Base-by-base conservation (phyloP, 2,329 filamentous ascomycete species). In the Ophiostoma angusticollis region DNA sequence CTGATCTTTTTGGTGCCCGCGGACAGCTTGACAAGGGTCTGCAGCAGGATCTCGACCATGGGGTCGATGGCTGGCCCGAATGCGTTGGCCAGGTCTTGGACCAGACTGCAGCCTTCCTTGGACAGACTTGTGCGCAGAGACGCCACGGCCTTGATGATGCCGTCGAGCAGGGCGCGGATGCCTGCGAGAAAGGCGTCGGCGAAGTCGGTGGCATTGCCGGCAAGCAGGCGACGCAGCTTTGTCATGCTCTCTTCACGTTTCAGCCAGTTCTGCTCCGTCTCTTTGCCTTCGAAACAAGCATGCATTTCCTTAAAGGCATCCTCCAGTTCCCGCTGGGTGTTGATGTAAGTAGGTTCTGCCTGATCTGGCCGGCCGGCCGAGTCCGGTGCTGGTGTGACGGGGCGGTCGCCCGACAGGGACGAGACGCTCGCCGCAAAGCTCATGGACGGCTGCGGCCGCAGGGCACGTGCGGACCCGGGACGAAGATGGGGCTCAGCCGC, bases 1-100 rank as follows among this genome's bases (percentile, higher is more conserved):
- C 75, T 78, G 49, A 98, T 94, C 58, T 93, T 93, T 60, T 98
- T 98, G 34, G 89, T 93, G 18, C 78, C 79, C 9, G 79, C 84
- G 48, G 81, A 87, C 46, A 95, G 73, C 60, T 94, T 95, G 62
- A 96, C 77, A 50, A 95, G 75, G 21, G 76, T 80, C 53, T 94
- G 86, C 61, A 96, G 74, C 17, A 95, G 68, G 36, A 95, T 74
- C 59, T 96, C 89, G 7, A 91, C 80, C 77, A 93, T 83, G 9
- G 80, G 73, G 52, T 96, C 89, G 52, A 95, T 77, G 29, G 71
- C 80, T 2, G 84, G 70, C 1, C 86, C 86, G 32, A 84, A 77
- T 8, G 72, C 76, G 48, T 70, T 73, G 14, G 85, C 85, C 21
- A 94, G 65, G 47, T 96, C 89, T 55, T 95, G 87, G 22, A 95